Conservation (phyloP, 225 moss, liverwort and hornwort genomes). For the Physcomitrium patens region DNA sequence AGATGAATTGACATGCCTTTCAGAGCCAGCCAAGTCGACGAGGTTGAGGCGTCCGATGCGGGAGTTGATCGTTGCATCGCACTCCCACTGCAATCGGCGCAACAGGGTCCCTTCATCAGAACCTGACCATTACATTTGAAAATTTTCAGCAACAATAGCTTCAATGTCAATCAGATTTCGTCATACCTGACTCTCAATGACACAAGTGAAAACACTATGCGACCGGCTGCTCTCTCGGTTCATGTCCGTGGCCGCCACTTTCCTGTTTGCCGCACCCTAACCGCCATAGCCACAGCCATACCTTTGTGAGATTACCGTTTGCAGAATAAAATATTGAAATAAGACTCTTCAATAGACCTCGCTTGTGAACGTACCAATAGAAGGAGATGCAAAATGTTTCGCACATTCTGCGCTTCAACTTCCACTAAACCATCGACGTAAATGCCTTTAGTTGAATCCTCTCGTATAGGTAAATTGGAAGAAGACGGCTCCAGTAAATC, state of each 20-base stretch:
- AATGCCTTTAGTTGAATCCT: conserved; percentile 81
- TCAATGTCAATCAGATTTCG: conserved; percentile 4
- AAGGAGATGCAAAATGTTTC: conserved; percentile 84
- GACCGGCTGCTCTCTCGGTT: conserved; percentile 96
- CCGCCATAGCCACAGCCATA: background rate
- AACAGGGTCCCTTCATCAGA: background rate
- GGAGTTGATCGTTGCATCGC: conserved; percentile 71
- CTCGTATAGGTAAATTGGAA: conserved; percentile 67
- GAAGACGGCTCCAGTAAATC: conserved; percentile 60
- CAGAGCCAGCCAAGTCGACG: conserved; percentile 94
- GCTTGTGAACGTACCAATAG: conserved; percentile 55
- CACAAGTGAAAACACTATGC: conserved; percentile 90
- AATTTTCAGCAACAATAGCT: background rate
- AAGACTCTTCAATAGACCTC: background rate
- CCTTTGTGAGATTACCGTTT: no score
- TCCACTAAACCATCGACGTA: conserved; percentile 84
- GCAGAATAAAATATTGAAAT: no score
- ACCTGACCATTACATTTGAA: background rate
- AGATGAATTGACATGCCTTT: conserved; percentile 52
- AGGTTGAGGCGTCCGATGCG: conserved; percentile 82
- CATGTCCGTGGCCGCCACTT: conserved; percentile 92
- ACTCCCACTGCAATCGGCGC: conserved; percentile 67
- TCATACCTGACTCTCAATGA: conserved; percentile 87
- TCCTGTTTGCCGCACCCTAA: conserved; percentile 81
- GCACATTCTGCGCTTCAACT: conserved; percentile 75